Evolutionary conservation across 257 asterid genomes (phyloP).

Genomic region (Pogostemon cablin): DNA sequence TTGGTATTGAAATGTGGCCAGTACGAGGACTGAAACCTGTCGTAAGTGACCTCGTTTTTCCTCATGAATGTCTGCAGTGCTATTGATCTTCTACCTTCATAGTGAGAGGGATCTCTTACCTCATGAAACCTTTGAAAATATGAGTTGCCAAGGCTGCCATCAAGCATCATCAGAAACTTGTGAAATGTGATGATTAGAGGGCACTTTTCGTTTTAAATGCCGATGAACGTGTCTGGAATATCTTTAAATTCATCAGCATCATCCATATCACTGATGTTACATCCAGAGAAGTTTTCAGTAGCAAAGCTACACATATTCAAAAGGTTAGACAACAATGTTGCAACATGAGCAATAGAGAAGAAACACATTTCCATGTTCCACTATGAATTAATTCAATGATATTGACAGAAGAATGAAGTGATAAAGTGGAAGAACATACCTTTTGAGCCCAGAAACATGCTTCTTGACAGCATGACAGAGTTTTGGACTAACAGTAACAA

Average conservation of each 20-base stretch:
- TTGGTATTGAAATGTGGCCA: slow-evolving; percentile 61
- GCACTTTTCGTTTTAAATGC: slow-evolving; percentile 47
- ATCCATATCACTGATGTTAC: slow-evolving; percentile 36
- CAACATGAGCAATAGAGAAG: not conserved
- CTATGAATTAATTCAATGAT: too few relatives aligned
- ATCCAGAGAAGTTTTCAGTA: slow-evolving; percentile 29
- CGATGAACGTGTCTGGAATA: slow-evolving; percentile 56
- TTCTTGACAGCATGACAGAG: slow-evolving; percentile 72
- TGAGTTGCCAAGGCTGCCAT: slow-evolving; percentile 56
- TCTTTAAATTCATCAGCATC: slow-evolving; percentile 58
- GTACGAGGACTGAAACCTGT: slow-evolving; percentile 49
- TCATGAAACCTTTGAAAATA: slow-evolving; percentile 54
- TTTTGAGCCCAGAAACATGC: slow-evolving; percentile 55
- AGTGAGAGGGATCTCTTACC: slow-evolving; percentile 23
- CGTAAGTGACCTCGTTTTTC: slow-evolving; percentile 63
- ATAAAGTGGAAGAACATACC: slow-evolving; percentile 35
- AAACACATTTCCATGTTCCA: too few relatives aligned
- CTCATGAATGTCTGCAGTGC: slow-evolving; percentile 51
- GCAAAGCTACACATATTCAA: slow-evolving; percentile 46
- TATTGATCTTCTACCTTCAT: slow-evolving; percentile 41
- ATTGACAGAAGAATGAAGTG: not conserved
- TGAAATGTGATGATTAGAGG: slow-evolving; percentile 70
- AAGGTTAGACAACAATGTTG: slow-evolving; percentile 7
- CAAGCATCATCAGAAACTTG: slow-evolving; percentile 74
- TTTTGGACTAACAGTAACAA: slow-evolving; percentile 72